Conservation (phyloP, 768 basidiomycete species). For the Boletales sp. region DNA sequence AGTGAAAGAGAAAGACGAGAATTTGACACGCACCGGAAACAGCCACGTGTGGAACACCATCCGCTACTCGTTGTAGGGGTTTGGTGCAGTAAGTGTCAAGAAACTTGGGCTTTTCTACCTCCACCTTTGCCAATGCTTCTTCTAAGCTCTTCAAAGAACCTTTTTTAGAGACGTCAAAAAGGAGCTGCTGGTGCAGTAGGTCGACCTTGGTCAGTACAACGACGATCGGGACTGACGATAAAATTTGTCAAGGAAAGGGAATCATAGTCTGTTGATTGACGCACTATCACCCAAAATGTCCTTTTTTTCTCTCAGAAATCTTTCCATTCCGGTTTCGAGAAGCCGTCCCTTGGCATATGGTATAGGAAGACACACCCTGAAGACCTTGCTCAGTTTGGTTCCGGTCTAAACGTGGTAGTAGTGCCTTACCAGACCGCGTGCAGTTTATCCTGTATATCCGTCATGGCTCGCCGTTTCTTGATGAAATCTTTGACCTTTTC, state of each 20-base stretch:
- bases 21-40: background rate
- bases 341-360: background rate
- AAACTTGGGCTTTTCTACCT: background rate
- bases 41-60: background rate
- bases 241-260: background rate
- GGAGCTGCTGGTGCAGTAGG: background rate
- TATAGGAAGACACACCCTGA: background rate
- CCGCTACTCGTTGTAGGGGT: background rate
- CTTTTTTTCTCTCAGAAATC: background rate
- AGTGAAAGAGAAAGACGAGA: background rate
- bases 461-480: no score
- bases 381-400: background rate
- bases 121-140: background rate
- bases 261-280: background rate
- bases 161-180: background rate
- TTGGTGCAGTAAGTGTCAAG: background rate
- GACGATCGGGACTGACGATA: background rate
- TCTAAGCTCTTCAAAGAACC: background rate
- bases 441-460: background rate
- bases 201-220: conserved; percentile 3
- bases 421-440: background rate
- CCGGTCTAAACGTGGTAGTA: background rate
- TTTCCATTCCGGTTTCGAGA: background rate
- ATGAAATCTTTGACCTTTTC: no score
- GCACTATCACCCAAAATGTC: conserved; percentile 1